Evolutionary conservation across 2,329 filamentous ascomycete species (phyloP), one percentile per base, ranked within the genome.

Genomic region (Clathrospora elynae): DNA sequence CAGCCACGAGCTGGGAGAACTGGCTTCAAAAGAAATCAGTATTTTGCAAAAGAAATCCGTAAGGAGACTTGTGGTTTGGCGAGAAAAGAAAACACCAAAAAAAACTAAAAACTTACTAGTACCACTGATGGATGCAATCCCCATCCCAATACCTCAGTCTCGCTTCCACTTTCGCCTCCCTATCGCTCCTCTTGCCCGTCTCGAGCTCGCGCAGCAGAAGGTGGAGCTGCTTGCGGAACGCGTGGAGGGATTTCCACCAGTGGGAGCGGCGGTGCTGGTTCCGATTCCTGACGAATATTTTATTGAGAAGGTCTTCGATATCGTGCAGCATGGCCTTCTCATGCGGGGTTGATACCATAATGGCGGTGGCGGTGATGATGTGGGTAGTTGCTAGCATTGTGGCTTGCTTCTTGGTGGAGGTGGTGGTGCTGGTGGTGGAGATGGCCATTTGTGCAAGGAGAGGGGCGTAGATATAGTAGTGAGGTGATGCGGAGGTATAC

Each of bases 201-300:
- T 56, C 50, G 16, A 69, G 37, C 8, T 67, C 66, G 1, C 50
- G 44, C 1, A 77, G 58, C 2, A 96, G 72, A 40, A 78, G 78
- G 6, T 73, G 71, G 6, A 86, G 67, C 42, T 83, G 78, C 32
- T 88, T 86, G 23, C 88, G 83, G 53, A 96, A 78, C 52, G 86
- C 78, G 38, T 79, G 79, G 49, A 96, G 82, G 60, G 75, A 76
- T 59, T 83, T 81, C 83, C 88, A 97, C 92, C 92, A 99, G 64
- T 83, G 82, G 19, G 85, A 81, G 50, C 80, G 78, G 41, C 84
- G 84, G 70, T 97, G 92, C 73, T 97, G 92, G 73, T 96, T 97
- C 64, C 85, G 86, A 75, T 96, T 93, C 60, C 90, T 88, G 66
- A 89, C 84, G 70, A 85, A 82, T 59, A 95, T 81, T 54, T 87